These are phyloP conservation scores for Funneliformis geosporum DNA, from an alignment of 192 early-diverging fungal genomes.

Conservation along the genomic window DNA sequence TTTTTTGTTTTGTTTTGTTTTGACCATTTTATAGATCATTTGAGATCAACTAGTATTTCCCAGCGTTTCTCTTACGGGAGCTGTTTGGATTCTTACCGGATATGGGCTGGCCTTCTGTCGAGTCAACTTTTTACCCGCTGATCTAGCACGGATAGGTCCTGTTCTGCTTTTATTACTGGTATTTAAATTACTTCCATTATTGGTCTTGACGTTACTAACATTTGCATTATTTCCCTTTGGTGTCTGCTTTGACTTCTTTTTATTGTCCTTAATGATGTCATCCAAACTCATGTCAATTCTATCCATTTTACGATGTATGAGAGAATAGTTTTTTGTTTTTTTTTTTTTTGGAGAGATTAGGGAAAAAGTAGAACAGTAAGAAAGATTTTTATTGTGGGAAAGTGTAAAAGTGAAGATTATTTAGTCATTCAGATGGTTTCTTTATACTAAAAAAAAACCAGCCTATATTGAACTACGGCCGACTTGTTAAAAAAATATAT, in stretches of 20 bases:
- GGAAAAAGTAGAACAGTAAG: background rate
- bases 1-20: background rate
- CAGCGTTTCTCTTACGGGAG: constrained; percentile 3
- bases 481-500: background rate
- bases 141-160: constrained; percentile 33
- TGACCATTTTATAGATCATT: background rate
- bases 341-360: background rate
- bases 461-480: background rate
- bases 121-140: constrained; percentile 31
- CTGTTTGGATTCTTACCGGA: constrained; percentile 36
- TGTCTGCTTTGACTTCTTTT: constrained; percentile 31
- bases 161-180: constrained; percentile 15
- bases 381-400: background rate
- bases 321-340: background rate
- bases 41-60: constrained; percentile 14
- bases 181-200: constrained; percentile 14
- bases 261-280: constrained; percentile 45
- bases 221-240: background rate
- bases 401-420: background rate
- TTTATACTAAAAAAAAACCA: background rate
- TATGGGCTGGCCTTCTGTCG: constrained; percentile 35
- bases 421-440: background rate
- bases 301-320: constrained; percentile 33
- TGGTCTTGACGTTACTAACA: background rate
- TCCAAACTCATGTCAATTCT: constrained; percentile 42